Evolutionary conservation across 1,139 yeast species (phyloP).

Genomic region (Diutina ranongensis): DNA sequence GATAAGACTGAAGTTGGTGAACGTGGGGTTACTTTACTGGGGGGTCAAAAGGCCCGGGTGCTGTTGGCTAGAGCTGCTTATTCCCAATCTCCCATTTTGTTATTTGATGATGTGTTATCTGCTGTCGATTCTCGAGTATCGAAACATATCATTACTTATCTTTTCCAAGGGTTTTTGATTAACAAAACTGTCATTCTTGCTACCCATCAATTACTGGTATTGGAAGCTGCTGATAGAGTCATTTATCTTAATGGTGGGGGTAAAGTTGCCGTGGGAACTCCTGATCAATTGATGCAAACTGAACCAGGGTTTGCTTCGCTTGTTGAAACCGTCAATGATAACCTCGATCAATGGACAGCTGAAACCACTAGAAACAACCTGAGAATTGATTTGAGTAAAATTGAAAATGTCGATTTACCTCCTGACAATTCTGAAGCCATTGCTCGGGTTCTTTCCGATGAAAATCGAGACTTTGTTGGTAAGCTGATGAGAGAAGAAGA

Average conservation of each 20-base stretch:
- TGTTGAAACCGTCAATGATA: neutral
- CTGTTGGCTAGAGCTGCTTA: slow-evolving; percentile 33
- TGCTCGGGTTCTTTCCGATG: neutral
- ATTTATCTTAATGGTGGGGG: neutral
- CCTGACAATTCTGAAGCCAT: neutral
- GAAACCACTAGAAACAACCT: slow-evolving; percentile 9
- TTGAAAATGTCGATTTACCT: neutral
- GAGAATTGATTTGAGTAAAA: slow-evolving; percentile 6
- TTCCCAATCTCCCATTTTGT: slow-evolving; percentile 15
- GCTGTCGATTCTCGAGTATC: slow-evolving; percentile 34
- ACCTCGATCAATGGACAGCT: neutral
- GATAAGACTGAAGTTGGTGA: slow-evolving; percentile 39
- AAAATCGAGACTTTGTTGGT: slow-evolving; percentile 6
- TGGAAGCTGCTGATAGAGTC: neutral
- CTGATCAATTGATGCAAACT: neutral
- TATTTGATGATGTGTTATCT: slow-evolving; percentile 26
- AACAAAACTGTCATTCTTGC: slow-evolving; percentile 7
- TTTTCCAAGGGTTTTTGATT: slow-evolving; percentile 17
- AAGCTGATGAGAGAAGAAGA: slow-evolving; percentile 10
- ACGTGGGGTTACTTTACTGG: slow-evolving; percentile 31
- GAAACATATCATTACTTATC: slow-evolving; percentile 21
- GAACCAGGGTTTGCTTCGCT: slow-evolving; percentile 1
- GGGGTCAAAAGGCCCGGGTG: slow-evolving; percentile 33
- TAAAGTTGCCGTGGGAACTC: neutral
- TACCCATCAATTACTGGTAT: slow-evolving; percentile 10